Evolutionary conservation across 768 basidiomycete species (phyloP).

Genomic region (Brasilioporus rufonigricans): DNA sequence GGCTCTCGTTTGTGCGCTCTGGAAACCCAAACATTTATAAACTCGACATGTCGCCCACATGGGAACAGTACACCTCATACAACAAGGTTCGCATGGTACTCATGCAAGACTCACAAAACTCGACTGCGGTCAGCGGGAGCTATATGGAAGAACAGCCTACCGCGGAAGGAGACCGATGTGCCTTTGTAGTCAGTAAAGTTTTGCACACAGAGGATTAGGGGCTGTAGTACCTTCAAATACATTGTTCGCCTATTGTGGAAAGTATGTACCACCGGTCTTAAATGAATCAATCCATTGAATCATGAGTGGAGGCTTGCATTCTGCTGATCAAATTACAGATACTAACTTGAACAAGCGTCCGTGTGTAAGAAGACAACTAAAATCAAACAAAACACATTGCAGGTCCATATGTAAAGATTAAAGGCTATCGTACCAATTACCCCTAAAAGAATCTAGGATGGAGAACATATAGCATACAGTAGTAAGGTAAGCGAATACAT

Average conservation of each 20-base stretch:
- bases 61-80: constrained; percentile 39
- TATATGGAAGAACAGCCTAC: constrained; percentile 39
- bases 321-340: not conserved
- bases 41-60: constrained; percentile 47
- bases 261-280: no score
- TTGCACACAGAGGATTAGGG: constrained; percentile 36
- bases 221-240: not conserved
- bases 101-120: constrained; percentile 35
- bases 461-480: constrained; percentile 8
- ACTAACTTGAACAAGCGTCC: not conserved
- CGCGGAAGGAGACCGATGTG: constrained; percentile 38
- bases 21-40: constrained; percentile 56
- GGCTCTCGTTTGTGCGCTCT: constrained; percentile 62
- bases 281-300: not conserved
- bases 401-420: not conserved
- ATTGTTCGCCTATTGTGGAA: not conserved
- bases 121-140: constrained; percentile 38
- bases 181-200: constrained; percentile 36
- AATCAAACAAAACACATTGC: not conserved
- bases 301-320: not conserved
- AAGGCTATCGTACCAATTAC: constrained; percentile 13
- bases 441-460: not conserved
- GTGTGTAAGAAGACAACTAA: not conserved
- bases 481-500: not conserved
- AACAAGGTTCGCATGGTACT: constrained; percentile 44